Conservation (phyloP, 2,329 filamentous ascomycete genomes). For the Apiospora sp. region DNA sequence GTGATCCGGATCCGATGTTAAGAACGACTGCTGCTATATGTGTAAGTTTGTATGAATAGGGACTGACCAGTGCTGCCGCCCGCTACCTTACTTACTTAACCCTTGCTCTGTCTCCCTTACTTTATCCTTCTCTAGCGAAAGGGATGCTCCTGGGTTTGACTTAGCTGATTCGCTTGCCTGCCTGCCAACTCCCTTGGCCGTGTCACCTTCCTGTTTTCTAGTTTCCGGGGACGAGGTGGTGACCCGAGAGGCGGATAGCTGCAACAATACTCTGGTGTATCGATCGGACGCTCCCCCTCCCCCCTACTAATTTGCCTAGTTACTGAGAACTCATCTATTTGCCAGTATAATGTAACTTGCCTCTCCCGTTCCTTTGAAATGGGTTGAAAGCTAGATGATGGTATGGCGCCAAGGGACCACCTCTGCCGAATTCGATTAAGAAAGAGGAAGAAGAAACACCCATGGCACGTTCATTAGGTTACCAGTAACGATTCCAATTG, state of each 20-base stretch:
- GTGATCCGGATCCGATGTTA: background rate
- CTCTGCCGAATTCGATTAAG: background rate
- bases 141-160: background rate
- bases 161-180: background rate
- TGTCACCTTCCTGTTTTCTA: background rate
- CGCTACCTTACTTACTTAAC: background rate
- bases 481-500: background rate
- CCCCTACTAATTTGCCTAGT: too few species aligned
- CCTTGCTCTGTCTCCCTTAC: background rate
- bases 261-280: background rate
- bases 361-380: too few species aligned
- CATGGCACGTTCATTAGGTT: background rate
- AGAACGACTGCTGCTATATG: background rate
- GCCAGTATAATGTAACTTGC: too few species aligned
- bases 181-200: background rate
- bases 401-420: too few species aligned
- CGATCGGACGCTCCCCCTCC: background rate
- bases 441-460: background rate
- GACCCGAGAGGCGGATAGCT: background rate
- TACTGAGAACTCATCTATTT: too few species aligned
- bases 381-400: too few species aligned
- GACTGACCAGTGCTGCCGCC: too few species aligned
- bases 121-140: background rate
- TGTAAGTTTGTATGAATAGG: too few species aligned
- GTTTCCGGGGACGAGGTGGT: background rate